Base-by-base conservation (phyloP, 1,284 basidiomycete genomes). In the Ceraceosorus guamensis region DNA sequence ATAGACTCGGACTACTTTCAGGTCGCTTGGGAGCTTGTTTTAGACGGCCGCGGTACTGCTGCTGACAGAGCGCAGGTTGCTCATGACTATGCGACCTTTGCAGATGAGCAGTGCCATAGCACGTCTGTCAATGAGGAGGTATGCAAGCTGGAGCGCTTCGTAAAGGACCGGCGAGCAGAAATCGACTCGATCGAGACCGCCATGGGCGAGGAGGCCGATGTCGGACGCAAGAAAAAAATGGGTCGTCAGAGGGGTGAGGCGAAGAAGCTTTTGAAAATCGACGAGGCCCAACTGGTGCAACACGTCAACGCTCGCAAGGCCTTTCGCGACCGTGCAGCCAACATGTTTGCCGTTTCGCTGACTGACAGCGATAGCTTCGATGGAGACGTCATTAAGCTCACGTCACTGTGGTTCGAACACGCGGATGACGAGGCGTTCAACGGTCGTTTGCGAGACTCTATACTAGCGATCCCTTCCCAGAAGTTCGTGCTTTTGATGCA, bases 401-500 rank as follows among this genome's bases (percentile, higher is more conserved):
- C 85, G 65, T 92, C 91, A 1, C 80, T 98, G 1, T 98, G 93
- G 93, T 86, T 97, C 60, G 83, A 86, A 8, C 87, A 91, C 67
- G 87, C 89, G 62, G 82, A 82, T 14, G 81, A 85, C 60, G 76
- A 78, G 13, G 78, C 79, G 35, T 72, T 87, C 11, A 83, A 86
- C 53, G 73, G 79, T 1, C 78, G 77, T 6, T 79, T 91, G 32
- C 78, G 77, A 10, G 56, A 64, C 3, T 81, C 82, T 0, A 78
- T 93, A 8, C 71, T 78, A 31, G 78, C 79, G 1, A 83, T 95
- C n/a, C 87, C 91, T 0, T 89, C 91, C 0, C 82, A 84, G 67
- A 97, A 97, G 76, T 87, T 96, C 70, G 82, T 95, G 31, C 87
- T 89, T 72, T 82, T 97, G 35, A 85, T 88, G 65, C 89, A 92